Conservation (phyloP, 2,329 filamentous ascomycete genomes). For the Huntiella abstrusa region DNA sequence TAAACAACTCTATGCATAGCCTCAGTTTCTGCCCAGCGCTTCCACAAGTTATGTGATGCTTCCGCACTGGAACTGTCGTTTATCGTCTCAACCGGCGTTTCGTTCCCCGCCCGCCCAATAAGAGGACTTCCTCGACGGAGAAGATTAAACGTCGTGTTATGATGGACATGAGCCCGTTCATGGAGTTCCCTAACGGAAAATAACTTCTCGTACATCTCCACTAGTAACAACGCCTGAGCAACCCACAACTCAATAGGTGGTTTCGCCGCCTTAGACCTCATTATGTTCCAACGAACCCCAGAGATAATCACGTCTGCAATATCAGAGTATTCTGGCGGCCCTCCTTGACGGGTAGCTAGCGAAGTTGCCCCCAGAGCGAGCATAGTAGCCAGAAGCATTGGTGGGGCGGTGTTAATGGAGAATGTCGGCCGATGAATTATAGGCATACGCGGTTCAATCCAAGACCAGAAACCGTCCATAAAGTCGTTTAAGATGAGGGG, state of each 20-base stretch:
- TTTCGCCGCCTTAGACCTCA: constrained; percentile 62
- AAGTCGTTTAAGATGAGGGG: constrained; percentile 72
- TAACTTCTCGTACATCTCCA: constrained; percentile 88
- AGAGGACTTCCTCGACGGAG: constrained; percentile 74
- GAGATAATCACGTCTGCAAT: constrained; percentile 44
- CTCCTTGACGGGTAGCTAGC: constrained; percentile 45
- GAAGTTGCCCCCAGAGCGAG: constrained; percentile 71
- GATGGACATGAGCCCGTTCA: constrained; percentile 78
- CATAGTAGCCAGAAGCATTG: constrained; percentile 61
- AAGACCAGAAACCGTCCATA: constrained; percentile 70
- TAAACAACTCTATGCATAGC: constrained; percentile 75
- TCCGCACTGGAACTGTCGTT: constrained; percentile 11
- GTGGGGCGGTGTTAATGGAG: constrained; percentile 56
- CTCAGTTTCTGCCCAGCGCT: constrained; percentile 75
- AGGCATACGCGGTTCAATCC: constrained; percentile 69
- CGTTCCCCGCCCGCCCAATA: constrained; percentile 51
- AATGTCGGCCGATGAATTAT: constrained; percentile 83
- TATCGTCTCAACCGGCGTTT: constrained; percentile 47
- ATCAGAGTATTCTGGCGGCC: constrained; percentile 28
- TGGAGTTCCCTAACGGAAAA: constrained; percentile 67
- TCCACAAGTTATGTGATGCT: constrained; percentile 46
- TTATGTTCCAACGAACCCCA: constrained; percentile 64
- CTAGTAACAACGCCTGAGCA: constrained; percentile 62
- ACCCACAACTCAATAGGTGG: constrained; percentile 78
- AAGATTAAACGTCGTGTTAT: constrained; percentile 66